Percentiles rank a stretch among this genome's conserved stretches.
phyloP scores from a whole-genome alignment of 2,329 filamentous ascomycete species.

The Paraphoma sp. region DNA sequence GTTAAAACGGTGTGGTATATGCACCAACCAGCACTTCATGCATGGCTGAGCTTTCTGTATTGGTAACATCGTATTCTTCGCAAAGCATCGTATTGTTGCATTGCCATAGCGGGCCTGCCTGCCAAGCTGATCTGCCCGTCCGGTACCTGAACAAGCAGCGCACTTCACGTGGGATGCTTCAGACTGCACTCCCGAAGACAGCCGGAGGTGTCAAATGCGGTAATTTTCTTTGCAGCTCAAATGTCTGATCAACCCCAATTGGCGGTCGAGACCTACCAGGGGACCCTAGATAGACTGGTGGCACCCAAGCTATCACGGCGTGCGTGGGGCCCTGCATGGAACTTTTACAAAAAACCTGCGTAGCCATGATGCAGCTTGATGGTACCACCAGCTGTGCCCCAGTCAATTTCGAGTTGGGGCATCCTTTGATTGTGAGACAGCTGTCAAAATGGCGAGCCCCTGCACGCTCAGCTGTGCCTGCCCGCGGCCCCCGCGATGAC shows the following conservation, averaged over 20 bases:
- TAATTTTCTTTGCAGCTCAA: not conserved
- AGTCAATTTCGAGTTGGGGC: not conserved
- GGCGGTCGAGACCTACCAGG: too few species aligned
- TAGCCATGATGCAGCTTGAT: not conserved
- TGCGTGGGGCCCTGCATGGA: not conserved
- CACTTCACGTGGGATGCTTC: slow-evolving; percentile 1
- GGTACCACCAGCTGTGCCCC: not conserved
- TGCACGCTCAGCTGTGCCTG: slow-evolving; percentile 2
- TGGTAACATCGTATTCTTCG: not conserved
- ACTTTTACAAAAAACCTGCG: not conserved
- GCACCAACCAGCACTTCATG: not conserved
- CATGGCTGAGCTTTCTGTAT: not conserved
- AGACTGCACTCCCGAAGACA: not conserved
- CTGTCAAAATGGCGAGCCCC: not conserved
- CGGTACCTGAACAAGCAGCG: not conserved
- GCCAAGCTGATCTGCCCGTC: not conserved
- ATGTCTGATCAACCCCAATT: not conserved
- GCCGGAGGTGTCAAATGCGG: not conserved
- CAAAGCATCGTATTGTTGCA: slow-evolving; percentile 3
- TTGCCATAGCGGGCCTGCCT: not conserved
- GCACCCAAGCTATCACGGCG: not conserved
- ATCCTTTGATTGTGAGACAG: not conserved
- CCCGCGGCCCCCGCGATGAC: slow-evolving; percentile 8
- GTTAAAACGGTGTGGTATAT: too few species aligned
- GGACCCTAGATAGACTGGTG: not conserved